Evolutionary conservation across 2,329 filamentous ascomycete genomes (phyloP), one percentile per base, ranked within the genome.

Genomic region (Coniochaeta sp.): DNA sequence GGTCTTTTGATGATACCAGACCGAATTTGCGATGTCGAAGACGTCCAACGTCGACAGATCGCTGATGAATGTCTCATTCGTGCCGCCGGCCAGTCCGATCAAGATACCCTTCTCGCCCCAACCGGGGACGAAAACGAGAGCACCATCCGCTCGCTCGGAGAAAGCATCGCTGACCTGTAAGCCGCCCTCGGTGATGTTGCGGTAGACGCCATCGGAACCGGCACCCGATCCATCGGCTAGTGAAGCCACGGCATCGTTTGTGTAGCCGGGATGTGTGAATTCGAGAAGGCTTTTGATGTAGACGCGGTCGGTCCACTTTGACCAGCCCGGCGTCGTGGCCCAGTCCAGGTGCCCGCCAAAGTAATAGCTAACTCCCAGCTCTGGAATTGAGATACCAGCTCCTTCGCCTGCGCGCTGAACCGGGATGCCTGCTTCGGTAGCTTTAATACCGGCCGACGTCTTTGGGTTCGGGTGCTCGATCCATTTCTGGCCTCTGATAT

Each of bases 261-360:
- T 70, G 62, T 78, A 83, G 4, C 85, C 84, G 0, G 87, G 87
- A 57, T 88, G 87, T 0, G 86, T 90, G 60, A 86, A 91, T 61
- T 91, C 87, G 13, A 90, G 70, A 27, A 91, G 69, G 45, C 83
- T 88, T 67, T 85, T 89, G 40, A 91, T 68, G 62, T 91, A 91
- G 1, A 89, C 72, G 5, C 86, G 74, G 0, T 72, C 67, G 20
- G 81, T 73, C 50, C 81, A 75, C 49, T 79, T 77, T n/a, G 82
- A 83, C 87, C 87, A 91, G 12, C 82, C 86, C 1, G 64, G 67
- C 0, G 62, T 83, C 4, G 77, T 81, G 10, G 68, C 69, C 61
- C 67, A 63, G 63, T 91, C 87, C 6, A 88, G 70, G 65, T 91
- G 87, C 0, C 87, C 87, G 24, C 86, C 87, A 66, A 91, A 91